Evolutionary conservation across 2,329 filamentous ascomycete genomes (phyloP).

Genomic region (Xylaria multiplex): DNA sequence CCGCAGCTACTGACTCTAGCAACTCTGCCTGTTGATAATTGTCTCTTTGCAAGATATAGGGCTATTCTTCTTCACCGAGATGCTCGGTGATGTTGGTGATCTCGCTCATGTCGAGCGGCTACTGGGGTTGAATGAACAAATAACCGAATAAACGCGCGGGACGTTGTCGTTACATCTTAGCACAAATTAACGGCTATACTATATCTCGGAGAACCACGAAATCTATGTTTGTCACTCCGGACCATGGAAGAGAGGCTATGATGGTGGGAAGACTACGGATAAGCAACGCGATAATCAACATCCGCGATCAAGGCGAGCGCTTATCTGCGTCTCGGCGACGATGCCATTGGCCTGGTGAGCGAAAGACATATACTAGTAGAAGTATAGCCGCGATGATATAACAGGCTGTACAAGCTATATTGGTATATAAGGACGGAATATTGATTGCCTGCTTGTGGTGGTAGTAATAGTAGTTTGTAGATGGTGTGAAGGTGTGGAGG

Average conservation of each 20-base stretch:
- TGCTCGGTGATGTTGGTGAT: no score
- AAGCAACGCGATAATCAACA: constrained; percentile 19
- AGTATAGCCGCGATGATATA: constrained; percentile 36
- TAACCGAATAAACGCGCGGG: neutral
- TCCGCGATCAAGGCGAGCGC: constrained; percentile 21
- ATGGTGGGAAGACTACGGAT: constrained; percentile 23
- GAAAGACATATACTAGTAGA: constrained; percentile 8
- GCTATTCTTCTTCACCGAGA: constrained; percentile 6
- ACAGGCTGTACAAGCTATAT: constrained; percentile 38
- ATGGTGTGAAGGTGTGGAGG: constrained; percentile 12
- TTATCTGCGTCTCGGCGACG: constrained; percentile 29
- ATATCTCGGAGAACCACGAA: neutral
- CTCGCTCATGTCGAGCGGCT: constrained; percentile 2
- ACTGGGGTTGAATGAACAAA: neutral
- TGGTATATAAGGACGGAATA: constrained; percentile 25
- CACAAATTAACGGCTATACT: constrained; percentile 10
- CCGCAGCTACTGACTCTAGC: constrained; percentile 10
- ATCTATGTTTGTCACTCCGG: constrained; percentile 33
- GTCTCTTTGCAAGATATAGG: constrained; percentile 4
- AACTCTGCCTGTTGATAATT: neutral
- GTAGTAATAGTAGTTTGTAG: constrained; percentile 2
- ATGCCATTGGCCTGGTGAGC: constrained; percentile 28
- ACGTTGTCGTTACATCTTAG: neutral
- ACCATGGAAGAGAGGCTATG: constrained; percentile 26
- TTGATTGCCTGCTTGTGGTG: constrained; percentile 32